Evolutionary conservation across 2,329 filamentous ascomycete species (phyloP).

Genomic region (Epicoccum nigrum): DNA sequence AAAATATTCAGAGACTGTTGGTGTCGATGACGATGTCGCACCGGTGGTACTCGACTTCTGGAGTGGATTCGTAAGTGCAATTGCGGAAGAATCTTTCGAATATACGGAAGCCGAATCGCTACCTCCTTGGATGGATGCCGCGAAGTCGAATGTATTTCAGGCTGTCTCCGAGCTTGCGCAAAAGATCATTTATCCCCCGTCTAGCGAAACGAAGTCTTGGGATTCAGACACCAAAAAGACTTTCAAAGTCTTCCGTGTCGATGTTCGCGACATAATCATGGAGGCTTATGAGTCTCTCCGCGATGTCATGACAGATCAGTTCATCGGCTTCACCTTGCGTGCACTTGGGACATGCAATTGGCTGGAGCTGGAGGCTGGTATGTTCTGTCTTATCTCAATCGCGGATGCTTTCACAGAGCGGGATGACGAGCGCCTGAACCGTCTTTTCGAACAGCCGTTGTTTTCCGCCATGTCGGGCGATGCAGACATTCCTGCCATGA

Average conservation of each 20-base stretch:
- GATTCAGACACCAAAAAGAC: conserved; percentile 70
- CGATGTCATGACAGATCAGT: conserved; percentile 52
- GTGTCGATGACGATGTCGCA: conserved; percentile 76
- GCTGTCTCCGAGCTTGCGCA: conserved; percentile 70
- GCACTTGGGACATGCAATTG: conserved; percentile 53
- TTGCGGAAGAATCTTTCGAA: conserved; percentile 60
- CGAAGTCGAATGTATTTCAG: conserved; percentile 65
- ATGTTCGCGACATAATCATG: conserved; percentile 79
- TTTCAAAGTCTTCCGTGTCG: conserved; percentile 75
- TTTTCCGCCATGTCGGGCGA: conserved; percentile 57
- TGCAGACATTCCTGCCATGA: conserved; percentile 63
- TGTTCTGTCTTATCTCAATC: conserved; percentile 70
- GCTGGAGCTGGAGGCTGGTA: conserved; percentile 58
- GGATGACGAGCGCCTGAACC: conserved; percentile 63
- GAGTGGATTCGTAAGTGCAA: conserved; percentile 74
- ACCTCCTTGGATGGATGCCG: conserved; percentile 63
- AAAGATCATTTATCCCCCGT: conserved; percentile 71
- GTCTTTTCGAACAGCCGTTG: conserved; percentile 68
- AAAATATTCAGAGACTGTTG: conserved; percentile 68
- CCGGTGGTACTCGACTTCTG: conserved; percentile 80
- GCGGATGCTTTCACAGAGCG: conserved; percentile 69
- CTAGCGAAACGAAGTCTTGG: conserved; percentile 67
- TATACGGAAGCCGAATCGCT: conserved; percentile 41
- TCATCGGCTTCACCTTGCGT: conserved; percentile 53
- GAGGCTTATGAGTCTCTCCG: conserved; percentile 67